Evolutionary conservation across 495 filamentous ascomycete species (phyloP).

Genomic region (Chaetomium cochliodes): DNA sequence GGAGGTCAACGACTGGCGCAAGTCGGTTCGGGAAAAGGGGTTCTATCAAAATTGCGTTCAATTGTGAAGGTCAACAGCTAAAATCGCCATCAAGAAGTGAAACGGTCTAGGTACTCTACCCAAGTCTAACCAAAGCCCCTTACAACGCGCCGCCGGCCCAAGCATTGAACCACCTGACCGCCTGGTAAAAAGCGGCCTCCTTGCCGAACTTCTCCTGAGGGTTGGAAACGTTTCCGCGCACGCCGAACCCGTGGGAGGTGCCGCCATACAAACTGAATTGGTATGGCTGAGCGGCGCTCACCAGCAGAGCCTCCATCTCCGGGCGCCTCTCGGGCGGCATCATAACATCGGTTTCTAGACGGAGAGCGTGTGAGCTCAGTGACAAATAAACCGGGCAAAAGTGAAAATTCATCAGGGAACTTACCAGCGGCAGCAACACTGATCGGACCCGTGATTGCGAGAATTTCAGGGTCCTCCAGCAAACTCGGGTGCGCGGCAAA

Average conservation of each 20-base stretch:
- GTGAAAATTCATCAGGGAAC: background rate
- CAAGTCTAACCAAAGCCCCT: background rate
- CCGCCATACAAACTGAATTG: constrained; percentile 6
- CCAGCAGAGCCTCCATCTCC: constrained; percentile 2
- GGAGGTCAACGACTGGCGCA: too few species aligned
- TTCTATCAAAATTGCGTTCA: too few species aligned
- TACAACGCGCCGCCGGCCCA: constrained; percentile 12
- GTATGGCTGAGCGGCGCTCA: background rate
- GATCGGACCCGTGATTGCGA: background rate
- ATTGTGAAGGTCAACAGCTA: too few species aligned
- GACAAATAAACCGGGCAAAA: too few species aligned
- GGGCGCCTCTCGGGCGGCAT: background rate
- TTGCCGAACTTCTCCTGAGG: constrained; percentile 13
- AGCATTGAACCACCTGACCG: constrained; percentile 13
- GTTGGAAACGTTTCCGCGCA: constrained; percentile 5
- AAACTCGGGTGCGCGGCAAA: constrained; percentile 13
- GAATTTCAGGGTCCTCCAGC: constrained; percentile 5
- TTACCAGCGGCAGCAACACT: constrained; percentile 12
- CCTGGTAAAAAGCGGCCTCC: constrained; percentile 13
- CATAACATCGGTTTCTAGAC: background rate
- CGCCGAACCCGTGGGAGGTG: constrained; percentile 8
- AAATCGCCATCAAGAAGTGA: too few species aligned
- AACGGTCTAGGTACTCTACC: too few species aligned
- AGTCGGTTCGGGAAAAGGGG: too few species aligned
- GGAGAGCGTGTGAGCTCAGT: background rate